Evolutionary conservation across 345 rosid species (phyloP).

Genomic region (Gynandropsis gynandra): DNA sequence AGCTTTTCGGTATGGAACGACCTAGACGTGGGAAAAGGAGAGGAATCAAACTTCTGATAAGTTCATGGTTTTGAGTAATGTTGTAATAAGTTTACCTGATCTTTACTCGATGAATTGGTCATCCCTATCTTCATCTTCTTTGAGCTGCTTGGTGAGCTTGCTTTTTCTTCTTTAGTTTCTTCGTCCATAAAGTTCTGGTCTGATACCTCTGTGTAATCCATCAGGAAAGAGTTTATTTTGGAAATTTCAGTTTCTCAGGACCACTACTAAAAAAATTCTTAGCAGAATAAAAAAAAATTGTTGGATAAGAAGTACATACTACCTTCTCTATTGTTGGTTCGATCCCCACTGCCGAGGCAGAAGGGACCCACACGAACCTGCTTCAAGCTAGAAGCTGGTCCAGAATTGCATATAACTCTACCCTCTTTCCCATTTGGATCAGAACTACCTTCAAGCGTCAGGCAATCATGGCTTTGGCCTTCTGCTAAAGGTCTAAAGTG

Average conservation of each 20-base stretch:
- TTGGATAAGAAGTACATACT: not conserved
- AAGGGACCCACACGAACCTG: slow-evolving; percentile 1
- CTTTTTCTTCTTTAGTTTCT: slow-evolving; percentile 32
- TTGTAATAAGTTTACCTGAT: slow-evolving; percentile 28
- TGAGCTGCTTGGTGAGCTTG: slow-evolving; percentile 26
- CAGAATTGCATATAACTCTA: slow-evolving; percentile 19
- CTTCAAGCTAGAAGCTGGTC: slow-evolving; percentile 26
- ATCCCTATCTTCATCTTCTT: slow-evolving; percentile 33
- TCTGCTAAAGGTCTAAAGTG: slow-evolving; percentile 40
- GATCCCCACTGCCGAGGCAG: slow-evolving; percentile 1
- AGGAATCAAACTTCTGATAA: not conserved
- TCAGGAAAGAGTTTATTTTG: slow-evolving; percentile 1
- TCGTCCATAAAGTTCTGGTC: slow-evolving; percentile 85
- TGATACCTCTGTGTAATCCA: slow-evolving; percentile 53
- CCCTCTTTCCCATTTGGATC: slow-evolving; percentile 31
- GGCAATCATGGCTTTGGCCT: slow-evolving; percentile 11
- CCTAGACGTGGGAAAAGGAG: slow-evolving; percentile 14
- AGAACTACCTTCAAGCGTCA: slow-evolving; percentile 17
- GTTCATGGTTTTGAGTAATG: not conserved
- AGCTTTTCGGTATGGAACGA: slow-evolving; percentile 20
- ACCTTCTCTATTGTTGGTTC: slow-evolving; percentile 40
- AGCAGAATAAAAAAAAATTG: not conserved
- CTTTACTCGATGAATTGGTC: slow-evolving; percentile 23
- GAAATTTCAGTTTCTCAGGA: not conserved
- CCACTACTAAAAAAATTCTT: no score